Base-by-base conservation (phyloP, 2,329 filamentous ascomycete species). In the Trichophyton rubrum region DNA sequence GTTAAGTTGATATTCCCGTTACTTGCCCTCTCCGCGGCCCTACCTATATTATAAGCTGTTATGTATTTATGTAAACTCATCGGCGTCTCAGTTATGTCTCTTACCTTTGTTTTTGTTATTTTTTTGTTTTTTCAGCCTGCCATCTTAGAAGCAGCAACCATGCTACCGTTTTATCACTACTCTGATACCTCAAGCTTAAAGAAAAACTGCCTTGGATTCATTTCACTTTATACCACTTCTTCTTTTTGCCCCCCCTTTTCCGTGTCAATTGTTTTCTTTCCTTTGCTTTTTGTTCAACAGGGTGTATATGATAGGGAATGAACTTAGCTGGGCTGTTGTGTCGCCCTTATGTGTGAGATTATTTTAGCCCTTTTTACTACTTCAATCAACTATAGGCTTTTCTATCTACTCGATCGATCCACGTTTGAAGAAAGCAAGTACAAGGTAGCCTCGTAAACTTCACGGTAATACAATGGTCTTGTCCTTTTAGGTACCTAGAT, bases 1-100 rank as follows among this genome's bases (percentile, higher is more conserved):
- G 8, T 6, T 63, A 58, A 38, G 24, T 59, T 33, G 33, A 13
- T 13, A 38, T 38, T 13, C 11, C 33, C 33, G 8, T 55, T 30
- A 17, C 33, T 27, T 53, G 22, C 9, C 33, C 5, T 24, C 49
- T 30, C 13, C 22, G 9, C 49, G 33, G 27, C 20, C 13, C n/a
- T 33, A 5, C 13, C 20, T 55, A 55, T 55, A 8, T 55, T 55
- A 55, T 35, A 27, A 8, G 7, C 49, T 55, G 49, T 55, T 55
- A 55, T 55, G 49, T 55, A 55, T 55, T 33, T 55, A 55, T 55
- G 49, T 55, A 35, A 55, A 55, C 8, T 55, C 27, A 55, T 35
- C 8, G 49, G 49, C 49, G 49, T 55, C 30, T 33, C 27, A 55
- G 33, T 27, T 55, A 20, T 35, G 27, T 55, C 22, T 55, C 27